These are phyloP conservation scores for Jacaranda copaia DNA, from an alignment of 257 asterid genomes.

Conservation along the genomic window DNA sequence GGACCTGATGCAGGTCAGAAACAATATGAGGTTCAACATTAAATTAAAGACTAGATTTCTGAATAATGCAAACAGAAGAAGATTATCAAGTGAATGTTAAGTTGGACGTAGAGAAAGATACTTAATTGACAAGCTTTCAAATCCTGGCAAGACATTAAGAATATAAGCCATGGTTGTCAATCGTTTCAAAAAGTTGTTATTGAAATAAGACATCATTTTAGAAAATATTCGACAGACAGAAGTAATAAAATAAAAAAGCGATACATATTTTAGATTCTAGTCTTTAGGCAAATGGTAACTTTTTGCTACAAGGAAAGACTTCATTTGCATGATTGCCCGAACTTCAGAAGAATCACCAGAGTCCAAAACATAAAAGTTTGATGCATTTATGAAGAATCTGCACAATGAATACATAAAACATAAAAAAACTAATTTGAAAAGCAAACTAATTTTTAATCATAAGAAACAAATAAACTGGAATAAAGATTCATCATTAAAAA, in stretches of 20 bases:
- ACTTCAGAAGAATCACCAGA: constrained; percentile 99
- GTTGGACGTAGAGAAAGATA: constrained; percentile 34
- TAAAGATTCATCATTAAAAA: constrained; percentile 29
- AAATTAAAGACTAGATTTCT: constrained; percentile 29
- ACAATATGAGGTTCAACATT: constrained; percentile 2
- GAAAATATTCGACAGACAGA: constrained; percentile 55
- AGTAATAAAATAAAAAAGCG: constrained; percentile 46
- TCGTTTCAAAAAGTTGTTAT: constrained; percentile 51
- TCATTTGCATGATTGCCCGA: constrained; percentile 85
- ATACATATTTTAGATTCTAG: constrained; percentile 67
- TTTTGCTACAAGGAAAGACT: constrained; percentile 80
- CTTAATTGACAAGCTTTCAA: constrained; percentile 41
- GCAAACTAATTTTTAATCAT: constrained; percentile 37
- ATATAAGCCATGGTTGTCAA: constrained; percentile 45
- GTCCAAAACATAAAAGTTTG: constrained; percentile 88
- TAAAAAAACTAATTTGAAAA: constrained; percentile 52
- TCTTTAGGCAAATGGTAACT: constrained; percentile 68
- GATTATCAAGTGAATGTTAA: constrained; percentile 29
- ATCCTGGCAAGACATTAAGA: constrained; percentile 39
- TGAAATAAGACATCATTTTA: constrained; percentile 58
- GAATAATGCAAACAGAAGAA: constrained; percentile 29
- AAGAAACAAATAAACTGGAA: constrained; percentile 33
- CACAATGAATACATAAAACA: constrained; percentile 77
- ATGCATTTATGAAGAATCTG: constrained; percentile 93
- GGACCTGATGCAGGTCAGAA: constrained; percentile 15